Conservation (phyloP, 2,329 filamentous ascomycete genomes). For the Cladosporium sp. region DNA sequence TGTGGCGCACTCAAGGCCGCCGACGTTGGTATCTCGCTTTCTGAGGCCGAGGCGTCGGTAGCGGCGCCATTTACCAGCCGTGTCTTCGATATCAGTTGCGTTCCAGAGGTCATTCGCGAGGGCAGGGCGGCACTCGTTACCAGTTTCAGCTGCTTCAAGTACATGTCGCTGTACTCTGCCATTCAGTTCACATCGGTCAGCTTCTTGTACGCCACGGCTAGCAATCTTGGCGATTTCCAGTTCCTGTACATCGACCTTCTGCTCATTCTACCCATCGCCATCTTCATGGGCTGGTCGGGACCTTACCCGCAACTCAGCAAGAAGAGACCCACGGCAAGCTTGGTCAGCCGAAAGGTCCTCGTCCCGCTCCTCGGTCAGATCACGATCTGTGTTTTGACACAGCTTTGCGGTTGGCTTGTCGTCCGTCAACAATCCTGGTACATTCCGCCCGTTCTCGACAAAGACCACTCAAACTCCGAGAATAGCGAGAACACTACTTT, state of each 20-base stretch:
- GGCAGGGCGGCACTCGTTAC: slow-evolving; percentile 94
- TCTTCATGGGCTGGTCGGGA: slow-evolving; percentile 98
- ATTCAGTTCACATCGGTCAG: slow-evolving; percentile 98
- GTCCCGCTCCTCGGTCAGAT: slow-evolving; percentile 89
- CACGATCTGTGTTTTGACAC: slow-evolving; percentile 69
- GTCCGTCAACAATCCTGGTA: slow-evolving; percentile 84
- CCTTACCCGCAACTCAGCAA: slow-evolving; percentile 71
- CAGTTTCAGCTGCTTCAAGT: slow-evolving; percentile 99
- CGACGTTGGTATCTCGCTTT: slow-evolving; percentile 94
- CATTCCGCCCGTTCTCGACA: slow-evolving; percentile 71
- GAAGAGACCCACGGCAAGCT: slow-evolving; percentile 85
- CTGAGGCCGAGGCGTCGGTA: slow-evolving; percentile 94
- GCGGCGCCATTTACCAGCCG: slow-evolving; percentile 96
- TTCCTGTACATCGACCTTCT: slow-evolving; percentile 93
- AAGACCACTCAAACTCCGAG: slow-evolving; percentile 75
- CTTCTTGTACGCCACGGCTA: slow-evolving; percentile 90
- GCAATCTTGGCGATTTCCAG: slow-evolving; percentile 95
- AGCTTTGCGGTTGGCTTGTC: slow-evolving; percentile 67
- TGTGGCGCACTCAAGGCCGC: slow-evolving; percentile 95
- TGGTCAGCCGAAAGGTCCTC: slow-evolving; percentile 89
- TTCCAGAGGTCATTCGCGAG: slow-evolving; percentile 87
- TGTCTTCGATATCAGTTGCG: slow-evolving; percentile 93
- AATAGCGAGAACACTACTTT: slow-evolving; percentile 93
- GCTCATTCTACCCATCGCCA: slow-evolving; percentile 90
- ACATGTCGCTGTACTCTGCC: slow-evolving; percentile 98